Evolutionary conservation across 306 rosid genomes (phyloP).

Genomic region (Malus asiatica): DNA sequence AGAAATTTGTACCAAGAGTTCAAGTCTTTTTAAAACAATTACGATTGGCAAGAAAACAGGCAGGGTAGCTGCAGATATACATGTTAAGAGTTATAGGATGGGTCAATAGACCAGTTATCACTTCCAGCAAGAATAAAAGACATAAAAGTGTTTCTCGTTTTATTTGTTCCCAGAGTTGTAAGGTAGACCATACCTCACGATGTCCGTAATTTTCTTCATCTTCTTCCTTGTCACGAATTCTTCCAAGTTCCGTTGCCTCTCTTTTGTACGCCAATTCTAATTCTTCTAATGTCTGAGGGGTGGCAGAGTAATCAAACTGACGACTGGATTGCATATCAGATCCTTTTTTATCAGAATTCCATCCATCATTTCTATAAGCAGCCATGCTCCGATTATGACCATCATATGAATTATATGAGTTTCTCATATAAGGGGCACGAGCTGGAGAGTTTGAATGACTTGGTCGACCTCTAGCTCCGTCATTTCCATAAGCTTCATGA

Average conservation of each 20-base stretch:
- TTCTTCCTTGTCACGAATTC: conserved; percentile 80
- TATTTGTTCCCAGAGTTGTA: not conserved
- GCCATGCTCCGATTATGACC: conserved; percentile 53
- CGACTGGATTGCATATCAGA: conserved; percentile 59
- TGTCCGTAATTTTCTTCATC: conserved; percentile 89
- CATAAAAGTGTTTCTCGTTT: not conserved
- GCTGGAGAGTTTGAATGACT: conserved; percentile 90
- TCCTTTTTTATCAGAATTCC: conserved; percentile 72
- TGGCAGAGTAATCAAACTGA: conserved; percentile 53
- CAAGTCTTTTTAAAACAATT: not conserved
- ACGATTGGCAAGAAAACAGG: not conserved
- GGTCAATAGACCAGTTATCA: conserved; percentile 6
- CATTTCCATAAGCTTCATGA: conserved; percentile 91
- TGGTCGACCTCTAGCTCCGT: conserved; percentile 80
- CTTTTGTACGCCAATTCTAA: conserved; percentile 74
- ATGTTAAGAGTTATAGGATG: conserved; percentile 1
- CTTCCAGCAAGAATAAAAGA: conserved; percentile 8
- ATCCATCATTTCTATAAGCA: conserved; percentile 62
- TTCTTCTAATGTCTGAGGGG: conserved; percentile 69
- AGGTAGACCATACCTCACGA: conserved; percentile 68
- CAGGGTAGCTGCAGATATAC: not conserved
- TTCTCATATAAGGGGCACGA: conserved; percentile 54
- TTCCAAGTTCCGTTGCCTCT: conserved; percentile 70
- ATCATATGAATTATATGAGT: conserved; percentile 60
- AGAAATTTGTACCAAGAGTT: conserved; percentile 13